Base-by-base conservation (phyloP, 257 asterid species). In the Ajuga chamaepitys region DNA sequence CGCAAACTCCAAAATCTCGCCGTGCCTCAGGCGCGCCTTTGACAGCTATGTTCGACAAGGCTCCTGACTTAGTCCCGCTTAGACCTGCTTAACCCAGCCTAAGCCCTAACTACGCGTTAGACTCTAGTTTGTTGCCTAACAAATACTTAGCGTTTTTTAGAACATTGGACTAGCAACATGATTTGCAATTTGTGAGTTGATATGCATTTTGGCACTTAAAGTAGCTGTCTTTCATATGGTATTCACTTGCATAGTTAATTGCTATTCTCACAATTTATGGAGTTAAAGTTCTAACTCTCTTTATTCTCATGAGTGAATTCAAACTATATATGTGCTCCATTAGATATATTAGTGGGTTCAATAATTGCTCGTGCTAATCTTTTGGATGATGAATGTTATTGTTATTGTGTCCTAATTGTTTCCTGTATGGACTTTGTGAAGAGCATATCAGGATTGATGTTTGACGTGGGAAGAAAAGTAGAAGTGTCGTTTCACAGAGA, bases 401-500 rank as follows among this genome's bases (percentile, higher is more conserved):
- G 51, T 34, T 56, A 18, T 34, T 48, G 17, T 34, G 28, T 66
- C 38, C 38, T 58, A 40, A 59, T 44, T 58, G 48, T 46, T 52
- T 64, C 67, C 48, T 60, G 67, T 52, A 77, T 58, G 68, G 58
- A 71, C 75, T 58, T 47, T 73, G 68, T 55, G 66, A 81, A 88
- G 95, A 81, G 68, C 70, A 74, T 76, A 75, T 41, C 81, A 72
- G 85, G 80, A 28, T 75, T 79, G 54, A 76, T 86, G 85, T 84
- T 82, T 76, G 82, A 83, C 51, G 77, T 78, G 56, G 95, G 89
- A 18, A 75, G 77, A 57, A 72, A 74, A 61, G 96, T 86, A 30
- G 96, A 92, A 70, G 88, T 88, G 60, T 83, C 88, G 4, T 75
- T 82, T 30, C 85, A 79, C 58, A 20, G 63, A n/a, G 80, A 74